phyloP scores from a whole-genome alignment of 2,329 filamentous ascomycete genomes.

The Tolypocladium guangdongense region DNA sequence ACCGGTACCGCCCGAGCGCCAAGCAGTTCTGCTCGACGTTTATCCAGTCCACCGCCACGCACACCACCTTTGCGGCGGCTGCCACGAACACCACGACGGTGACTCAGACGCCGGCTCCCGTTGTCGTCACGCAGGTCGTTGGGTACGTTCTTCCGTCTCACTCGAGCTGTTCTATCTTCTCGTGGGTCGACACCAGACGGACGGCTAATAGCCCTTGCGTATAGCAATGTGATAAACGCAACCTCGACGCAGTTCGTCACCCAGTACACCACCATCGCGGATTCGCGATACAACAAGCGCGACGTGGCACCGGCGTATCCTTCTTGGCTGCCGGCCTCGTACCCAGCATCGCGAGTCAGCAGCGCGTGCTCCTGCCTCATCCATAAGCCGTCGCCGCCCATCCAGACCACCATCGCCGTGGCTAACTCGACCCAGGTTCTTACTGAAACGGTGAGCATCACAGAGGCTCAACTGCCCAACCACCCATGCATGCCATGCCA shows the following conservation, averaged over 20 bases:
- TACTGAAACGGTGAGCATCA: background rate
- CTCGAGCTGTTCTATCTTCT: too few species aligned
- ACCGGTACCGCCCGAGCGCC: background rate
- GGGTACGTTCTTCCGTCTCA: too few species aligned
- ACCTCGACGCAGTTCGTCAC: background rate
- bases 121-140: too few species aligned
- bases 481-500: background rate
- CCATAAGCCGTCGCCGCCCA: background rate
- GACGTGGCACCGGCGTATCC: background rate
- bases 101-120: too few species aligned
- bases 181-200: too few species aligned
- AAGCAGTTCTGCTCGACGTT: background rate
- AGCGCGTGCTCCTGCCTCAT: background rate
- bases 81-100: background rate
- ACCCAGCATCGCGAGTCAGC: background rate
- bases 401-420: background rate
- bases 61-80: background rate
- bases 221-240: too few species aligned
- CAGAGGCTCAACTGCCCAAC: too few species aligned
- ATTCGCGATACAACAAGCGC: background rate
- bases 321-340: background rate
- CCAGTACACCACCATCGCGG: background rate
- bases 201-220: too few species aligned
- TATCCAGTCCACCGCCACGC: background rate
- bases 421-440: background rate